Conservation (phyloP, 306 rosid genomes). For the Cajanus cajan region DNA sequence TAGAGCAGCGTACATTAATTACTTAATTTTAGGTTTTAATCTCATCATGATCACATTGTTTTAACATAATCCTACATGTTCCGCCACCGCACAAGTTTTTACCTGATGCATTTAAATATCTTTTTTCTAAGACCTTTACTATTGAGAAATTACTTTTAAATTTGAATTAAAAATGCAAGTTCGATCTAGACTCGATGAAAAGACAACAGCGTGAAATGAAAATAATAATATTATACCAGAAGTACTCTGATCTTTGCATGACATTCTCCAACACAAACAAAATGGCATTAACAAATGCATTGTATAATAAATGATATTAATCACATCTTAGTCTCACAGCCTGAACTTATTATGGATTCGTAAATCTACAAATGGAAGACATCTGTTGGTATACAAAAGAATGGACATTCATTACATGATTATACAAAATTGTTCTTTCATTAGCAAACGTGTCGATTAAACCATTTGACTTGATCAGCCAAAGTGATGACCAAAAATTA, state of each 20-base stretch:
- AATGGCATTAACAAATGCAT: conserved; percentile 8
- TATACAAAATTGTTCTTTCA: conserved; percentile 32
- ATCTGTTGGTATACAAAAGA: conserved; percentile 41
- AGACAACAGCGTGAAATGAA: neutral
- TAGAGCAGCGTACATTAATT: no score
- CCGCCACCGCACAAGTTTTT: no score
- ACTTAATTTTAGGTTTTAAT: no score
- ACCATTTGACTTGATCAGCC: conserved; percentile 26
- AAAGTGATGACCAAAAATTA: conserved; percentile 19
- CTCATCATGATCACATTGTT: no score
- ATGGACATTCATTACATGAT: conserved; percentile 37
- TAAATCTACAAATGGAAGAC: conserved; percentile 28
- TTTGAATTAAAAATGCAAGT: no score
- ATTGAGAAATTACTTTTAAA: no score
- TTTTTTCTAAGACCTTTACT: no score
- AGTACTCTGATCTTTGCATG: neutral
- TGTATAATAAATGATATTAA: conserved; percentile 1
- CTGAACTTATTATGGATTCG: conserved; percentile 14
- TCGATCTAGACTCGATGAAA: no score
- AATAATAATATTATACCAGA: neutral
- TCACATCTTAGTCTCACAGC: neutral
- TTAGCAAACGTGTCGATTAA: conserved; percentile 27
- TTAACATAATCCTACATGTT: no score
- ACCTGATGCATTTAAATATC: no score
- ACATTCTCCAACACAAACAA: neutral